Conservation (phyloP, 2,329 filamentous ascomycete genomes). For the Colletotrichum lindemuthianum region DNA sequence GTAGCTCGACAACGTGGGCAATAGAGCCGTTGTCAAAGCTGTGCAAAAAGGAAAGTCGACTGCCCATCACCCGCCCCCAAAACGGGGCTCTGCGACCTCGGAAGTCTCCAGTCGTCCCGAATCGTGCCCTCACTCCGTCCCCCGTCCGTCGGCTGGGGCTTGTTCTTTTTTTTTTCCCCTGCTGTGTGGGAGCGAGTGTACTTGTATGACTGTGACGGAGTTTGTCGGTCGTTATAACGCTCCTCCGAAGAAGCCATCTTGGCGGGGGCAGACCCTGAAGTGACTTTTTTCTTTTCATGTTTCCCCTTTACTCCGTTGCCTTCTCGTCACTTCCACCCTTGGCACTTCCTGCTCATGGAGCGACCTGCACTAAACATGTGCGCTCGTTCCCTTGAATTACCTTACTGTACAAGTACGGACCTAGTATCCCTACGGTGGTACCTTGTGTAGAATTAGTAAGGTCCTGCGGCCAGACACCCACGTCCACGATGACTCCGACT, state of each 20-base stretch:
- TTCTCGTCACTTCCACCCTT: constrained; percentile 1
- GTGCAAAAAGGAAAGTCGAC: constrained; percentile 14
- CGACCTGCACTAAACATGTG: too few relatives aligned
- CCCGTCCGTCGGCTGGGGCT: constrained; percentile 13
- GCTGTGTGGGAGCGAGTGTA: too few relatives aligned
- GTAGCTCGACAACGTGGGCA: constrained; percentile 27
- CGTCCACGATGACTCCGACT: too few relatives aligned
- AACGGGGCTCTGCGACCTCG: too few relatives aligned
- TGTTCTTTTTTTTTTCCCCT: neutral
- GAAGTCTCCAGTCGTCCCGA: constrained; percentile 4
- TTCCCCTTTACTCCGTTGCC: neutral
- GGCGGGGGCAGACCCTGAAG: neutral
- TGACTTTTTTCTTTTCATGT: neutral
- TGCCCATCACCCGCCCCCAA: constrained; percentile 20
- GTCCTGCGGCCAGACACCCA: too few relatives aligned
- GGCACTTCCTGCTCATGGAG: neutral
- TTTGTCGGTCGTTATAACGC: too few relatives aligned
- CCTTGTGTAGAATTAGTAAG: too few relatives aligned
- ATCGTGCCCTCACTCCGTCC: constrained; percentile 20
- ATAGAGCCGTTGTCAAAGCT: constrained; percentile 19
- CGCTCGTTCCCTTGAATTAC: too few relatives aligned
- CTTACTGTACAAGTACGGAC: too few relatives aligned
- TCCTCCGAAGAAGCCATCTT: neutral
- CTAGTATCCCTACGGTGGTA: too few relatives aligned
- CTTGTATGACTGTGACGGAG: too few relatives aligned